Evolutionary conservation across 2,329 filamentous ascomycete genomes (phyloP).

Genomic region (Xylaria sp.): DNA sequence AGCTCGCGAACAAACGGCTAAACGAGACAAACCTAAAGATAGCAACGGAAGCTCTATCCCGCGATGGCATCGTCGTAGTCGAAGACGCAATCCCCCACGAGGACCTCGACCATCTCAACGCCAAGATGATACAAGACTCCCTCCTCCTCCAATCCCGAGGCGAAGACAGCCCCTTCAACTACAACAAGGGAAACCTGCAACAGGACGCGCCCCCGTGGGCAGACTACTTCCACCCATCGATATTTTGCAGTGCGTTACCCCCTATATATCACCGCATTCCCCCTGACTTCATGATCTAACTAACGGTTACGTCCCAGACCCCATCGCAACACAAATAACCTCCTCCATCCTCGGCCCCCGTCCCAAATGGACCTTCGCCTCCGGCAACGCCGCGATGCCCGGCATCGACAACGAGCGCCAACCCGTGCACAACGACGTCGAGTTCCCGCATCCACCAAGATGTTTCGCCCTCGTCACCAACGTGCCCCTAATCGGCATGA

Average conservation of each 20-base stretch:
- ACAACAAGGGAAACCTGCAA: conserved; percentile 58
- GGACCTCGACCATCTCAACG: conserved; percentile 50
- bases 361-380: conserved; percentile 54
- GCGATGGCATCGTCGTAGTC: conserved; percentile 53
- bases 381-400: conserved; percentile 54
- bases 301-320: conserved; percentile 34
- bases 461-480: conserved; percentile 54
- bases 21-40: conserved; percentile 48
- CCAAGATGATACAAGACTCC: conserved; percentile 56
- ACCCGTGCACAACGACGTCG: conserved; percentile 55
- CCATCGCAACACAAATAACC: conserved; percentile 51
- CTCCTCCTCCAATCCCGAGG: conserved; percentile 44
- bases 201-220: conserved; percentile 52
- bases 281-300: conserved; percentile 13
- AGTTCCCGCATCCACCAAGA: conserved; percentile 50
- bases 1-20: conserved; percentile 38
- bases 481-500: conserved; percentile 47
- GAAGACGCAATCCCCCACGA: conserved; percentile 47
- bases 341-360: conserved; percentile 49
- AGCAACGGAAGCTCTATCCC: conserved; percentile 45
- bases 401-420: conserved; percentile 40
- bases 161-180: conserved; percentile 56
- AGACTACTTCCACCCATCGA: conserved; percentile 43
- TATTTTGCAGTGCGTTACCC: conserved; percentile 46
- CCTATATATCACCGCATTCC: not conserved